Conservation (phyloP, 2,329 filamentous ascomycete genomes). For the Aspergillus fijiensis region DNA sequence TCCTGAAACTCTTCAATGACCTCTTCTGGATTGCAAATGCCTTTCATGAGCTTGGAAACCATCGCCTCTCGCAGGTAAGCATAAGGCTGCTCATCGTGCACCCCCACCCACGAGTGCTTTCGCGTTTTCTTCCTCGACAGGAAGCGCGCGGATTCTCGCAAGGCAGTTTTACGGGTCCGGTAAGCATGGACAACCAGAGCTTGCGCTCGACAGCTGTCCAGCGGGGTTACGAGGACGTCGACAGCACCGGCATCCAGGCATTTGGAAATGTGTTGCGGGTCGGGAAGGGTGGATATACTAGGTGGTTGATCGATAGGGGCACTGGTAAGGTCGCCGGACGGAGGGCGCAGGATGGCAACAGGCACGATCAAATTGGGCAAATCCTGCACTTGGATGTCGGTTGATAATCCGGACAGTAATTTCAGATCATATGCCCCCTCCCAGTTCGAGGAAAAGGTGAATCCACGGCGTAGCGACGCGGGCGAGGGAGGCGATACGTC, state of each 20-base stretch:
- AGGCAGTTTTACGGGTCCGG: slow-evolving; percentile 73
- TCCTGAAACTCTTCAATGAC: slow-evolving; percentile 61
- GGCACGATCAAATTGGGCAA: slow-evolving; percentile 51
- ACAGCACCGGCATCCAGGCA: slow-evolving; percentile 84
- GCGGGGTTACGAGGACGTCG: slow-evolving; percentile 79
- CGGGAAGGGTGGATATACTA: slow-evolving; percentile 39
- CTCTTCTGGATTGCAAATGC: slow-evolving; percentile 74
- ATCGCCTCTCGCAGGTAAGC: slow-evolving; percentile 88
- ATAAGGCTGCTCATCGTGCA: slow-evolving; percentile 81
- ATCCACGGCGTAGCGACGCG: slow-evolving; percentile 35
- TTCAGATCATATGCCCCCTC: slow-evolving; percentile 51
- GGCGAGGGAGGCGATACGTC: slow-evolving; percentile 33
- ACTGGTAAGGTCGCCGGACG: slow-evolving; percentile 19
- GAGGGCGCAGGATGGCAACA: slow-evolving; percentile 46
- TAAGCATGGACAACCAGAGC: slow-evolving; percentile 81
- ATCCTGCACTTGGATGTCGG: slow-evolving; percentile 52
- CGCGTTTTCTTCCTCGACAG: slow-evolving; percentile 71
- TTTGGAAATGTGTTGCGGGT: slow-evolving; percentile 60
- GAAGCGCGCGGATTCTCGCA: slow-evolving; percentile 69
- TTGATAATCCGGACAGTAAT: slow-evolving; percentile 49
- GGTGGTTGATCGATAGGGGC: slow-evolving; percentile 18
- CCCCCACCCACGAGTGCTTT: slow-evolving; percentile 88
- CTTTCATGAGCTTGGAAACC: slow-evolving; percentile 86
- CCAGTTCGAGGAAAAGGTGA: slow-evolving; percentile 45
- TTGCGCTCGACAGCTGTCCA: slow-evolving; percentile 71